Evolutionary conservation across 73 alveolate species (phyloP).

Genomic region (Stentor coeruleus): DNA sequence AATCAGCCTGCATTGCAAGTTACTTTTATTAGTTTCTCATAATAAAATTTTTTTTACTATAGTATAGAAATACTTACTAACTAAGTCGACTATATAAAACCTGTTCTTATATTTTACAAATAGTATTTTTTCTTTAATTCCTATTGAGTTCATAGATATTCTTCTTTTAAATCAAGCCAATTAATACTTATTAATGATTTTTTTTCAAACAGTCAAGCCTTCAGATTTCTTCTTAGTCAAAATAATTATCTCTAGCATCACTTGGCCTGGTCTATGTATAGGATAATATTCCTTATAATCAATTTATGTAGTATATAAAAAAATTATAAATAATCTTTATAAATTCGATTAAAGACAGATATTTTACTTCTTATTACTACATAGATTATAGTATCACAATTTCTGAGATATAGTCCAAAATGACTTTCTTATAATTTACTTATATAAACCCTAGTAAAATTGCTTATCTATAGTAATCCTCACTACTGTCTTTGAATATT

Average conservation of each 20-base stretch:
- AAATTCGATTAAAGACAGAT: slow-evolving; percentile 70
- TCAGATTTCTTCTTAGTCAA: slow-evolving; percentile 79
- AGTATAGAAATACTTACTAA: slow-evolving; percentile 79
- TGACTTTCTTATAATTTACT: slow-evolving; percentile 65
- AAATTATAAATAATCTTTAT: slow-evolving; percentile 69
- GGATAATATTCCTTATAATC: slow-evolving; percentile 63
- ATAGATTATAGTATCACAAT: slow-evolving; percentile 79
- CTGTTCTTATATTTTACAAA: slow-evolving; percentile 66
- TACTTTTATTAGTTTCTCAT: slow-evolving; percentile 84
- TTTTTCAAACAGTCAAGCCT: slow-evolving; percentile 61
- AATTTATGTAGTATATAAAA: slow-evolving; percentile 83
- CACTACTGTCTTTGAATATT: slow-evolving; percentile 78
- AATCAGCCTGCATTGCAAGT: slow-evolving; percentile 85
- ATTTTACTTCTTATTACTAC: slow-evolving; percentile 75
- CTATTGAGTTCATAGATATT: slow-evolving; percentile 45
- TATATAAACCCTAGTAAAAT: slow-evolving; percentile 78
- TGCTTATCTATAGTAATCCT: slow-evolving; percentile 77
- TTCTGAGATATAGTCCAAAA: slow-evolving; percentile 57
- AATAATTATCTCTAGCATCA: slow-evolving; percentile 92
- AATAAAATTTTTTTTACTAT: slow-evolving; percentile 68
- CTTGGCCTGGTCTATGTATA: slow-evolving; percentile 92
- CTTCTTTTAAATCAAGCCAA: slow-evolving; percentile 92
- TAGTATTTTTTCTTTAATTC: slow-evolving; percentile 53
- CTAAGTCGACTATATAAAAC: slow-evolving; percentile 56
- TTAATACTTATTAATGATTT: slow-evolving; percentile 65